Percentiles rank a stretch among this genome's conserved stretches.
These are phyloP conservation scores for Boletus eberwhitei DNA, from an alignment of 768 basidiomycete species.

Conservation along the genomic window DNA sequence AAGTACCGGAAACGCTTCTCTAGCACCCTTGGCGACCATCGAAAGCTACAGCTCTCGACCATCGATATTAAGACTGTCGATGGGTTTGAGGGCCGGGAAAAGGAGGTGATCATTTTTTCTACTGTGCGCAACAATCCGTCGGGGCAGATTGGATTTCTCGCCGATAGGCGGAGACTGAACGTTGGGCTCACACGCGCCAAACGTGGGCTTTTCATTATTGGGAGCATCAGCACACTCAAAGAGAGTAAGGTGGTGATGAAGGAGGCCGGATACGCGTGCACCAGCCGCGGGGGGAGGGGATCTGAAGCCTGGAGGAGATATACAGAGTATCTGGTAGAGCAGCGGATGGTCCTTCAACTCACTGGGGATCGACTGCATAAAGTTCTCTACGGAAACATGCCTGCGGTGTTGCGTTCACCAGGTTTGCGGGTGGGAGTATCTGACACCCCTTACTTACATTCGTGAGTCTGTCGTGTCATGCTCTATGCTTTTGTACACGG, in stretches of 20 bases:
- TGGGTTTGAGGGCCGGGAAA: conserved; percentile 92
- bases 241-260: conserved; percentile 40
- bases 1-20: conserved; percentile 54
- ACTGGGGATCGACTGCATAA: conserved; percentile 40
- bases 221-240: conserved; percentile 64
- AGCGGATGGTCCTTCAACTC: conserved; percentile 51
- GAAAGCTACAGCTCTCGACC: conserved; percentile 58
- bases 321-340: conserved; percentile 50
- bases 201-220: conserved; percentile 79
- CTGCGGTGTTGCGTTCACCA: conserved; percentile 6
- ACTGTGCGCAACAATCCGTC: conserved; percentile 79
- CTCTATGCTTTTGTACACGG: neutral
- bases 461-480: neutral
- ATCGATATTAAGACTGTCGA: conserved; percentile 93
- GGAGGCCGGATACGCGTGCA: conserved; percentile 12
- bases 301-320: conserved; percentile 61
- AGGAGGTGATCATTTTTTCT: conserved; percentile 88
- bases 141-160: conserved; percentile 85
- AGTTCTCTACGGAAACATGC: conserved; percentile 27
- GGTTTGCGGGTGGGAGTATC: conserved; percentile 5
- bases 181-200: conserved; percentile 89
- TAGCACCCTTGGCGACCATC: conserved; percentile 57
- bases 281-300: conserved; percentile 37
- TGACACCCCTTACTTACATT: conserved; percentile 7
- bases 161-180: conserved; percentile 81